Conservation (phyloP, 768 basidiomycete species). For the Tremella fuciformis region DNA sequence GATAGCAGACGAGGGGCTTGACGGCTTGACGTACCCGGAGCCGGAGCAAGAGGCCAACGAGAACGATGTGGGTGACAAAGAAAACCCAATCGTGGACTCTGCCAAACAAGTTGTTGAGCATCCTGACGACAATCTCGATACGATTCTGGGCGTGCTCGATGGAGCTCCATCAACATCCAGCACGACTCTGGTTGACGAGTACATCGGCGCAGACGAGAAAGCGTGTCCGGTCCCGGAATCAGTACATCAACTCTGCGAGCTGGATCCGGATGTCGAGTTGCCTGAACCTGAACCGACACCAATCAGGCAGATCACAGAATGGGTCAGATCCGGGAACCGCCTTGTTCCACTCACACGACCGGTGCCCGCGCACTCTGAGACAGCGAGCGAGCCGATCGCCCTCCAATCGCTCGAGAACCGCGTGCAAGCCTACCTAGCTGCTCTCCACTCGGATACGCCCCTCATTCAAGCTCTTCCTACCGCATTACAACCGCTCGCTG, state of each 20-base stretch:
- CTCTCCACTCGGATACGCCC: constrained; percentile 22
- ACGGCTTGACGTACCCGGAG: constrained; percentile 29
- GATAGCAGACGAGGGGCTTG: constrained; percentile 36
- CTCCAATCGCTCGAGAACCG: constrained; percentile 28
- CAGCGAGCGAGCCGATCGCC: constrained; percentile 11
- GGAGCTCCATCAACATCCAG: constrained; percentile 1
- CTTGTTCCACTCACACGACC: constrained; percentile 1
- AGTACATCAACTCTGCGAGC: neutral
- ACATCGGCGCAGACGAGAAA: neutral
- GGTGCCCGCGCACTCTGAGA: neutral
- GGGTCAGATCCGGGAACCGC: constrained; percentile 33
- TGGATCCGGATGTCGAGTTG: neutral
- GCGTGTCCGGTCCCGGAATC: too few relatives aligned
- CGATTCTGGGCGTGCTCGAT: neutral
- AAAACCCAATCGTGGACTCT: too few relatives aligned
- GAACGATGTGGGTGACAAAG: neutral
- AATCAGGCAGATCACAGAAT: constrained; percentile 34
- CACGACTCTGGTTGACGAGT: constrained; percentile 21
- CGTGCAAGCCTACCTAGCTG: constrained; percentile 27
- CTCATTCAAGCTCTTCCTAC: constrained; percentile 27
- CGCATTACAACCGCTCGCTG: constrained; percentile 33
- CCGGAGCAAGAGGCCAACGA: constrained; percentile 11
- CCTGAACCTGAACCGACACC: neutral
- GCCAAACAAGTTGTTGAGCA: neutral
- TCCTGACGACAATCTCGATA: constrained; percentile 8